phyloP scores from a whole-genome alignment of 192 early-diverging fungal genomes.

The Oehlia diaphana region DNA sequence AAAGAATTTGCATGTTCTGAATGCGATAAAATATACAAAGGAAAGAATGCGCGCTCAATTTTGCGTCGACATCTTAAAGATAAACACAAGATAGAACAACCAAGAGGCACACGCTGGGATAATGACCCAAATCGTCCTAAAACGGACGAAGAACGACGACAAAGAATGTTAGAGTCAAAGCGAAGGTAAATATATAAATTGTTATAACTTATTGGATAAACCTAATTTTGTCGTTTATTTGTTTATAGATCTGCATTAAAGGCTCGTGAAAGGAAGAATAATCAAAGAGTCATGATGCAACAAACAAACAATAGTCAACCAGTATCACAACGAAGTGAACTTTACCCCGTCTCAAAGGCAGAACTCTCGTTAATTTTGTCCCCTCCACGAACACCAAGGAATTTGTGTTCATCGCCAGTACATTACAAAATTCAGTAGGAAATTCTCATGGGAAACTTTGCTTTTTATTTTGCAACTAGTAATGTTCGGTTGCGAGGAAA shows the following conservation, averaged over 20 bases:
- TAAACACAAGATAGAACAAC: conserved; percentile 20
- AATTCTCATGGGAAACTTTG: neutral
- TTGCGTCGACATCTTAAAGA: conserved; percentile 22
- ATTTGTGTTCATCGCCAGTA: neutral
- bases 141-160: conserved; percentile 19
- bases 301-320: neutral
- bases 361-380: neutral
- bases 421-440: neutral
- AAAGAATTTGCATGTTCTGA: conserved; percentile 11
- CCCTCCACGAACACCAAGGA: neutral
- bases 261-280: neutral
- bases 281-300: neutral
- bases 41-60: conserved; percentile 20
- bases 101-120: conserved; percentile 24
- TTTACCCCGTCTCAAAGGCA: neutral
- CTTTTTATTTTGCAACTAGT: no score
- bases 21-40: conserved; percentile 18
- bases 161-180: conserved; percentile 28
- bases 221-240: neutral
- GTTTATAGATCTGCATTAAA: neutral
- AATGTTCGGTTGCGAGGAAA: no score
- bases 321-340: neutral
- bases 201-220: neutral
- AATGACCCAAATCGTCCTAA: conserved; percentile 27
- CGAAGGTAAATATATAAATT: conserved; percentile 8